Base-by-base conservation (phyloP, 345 rosid genomes). In the Mangifera indica region DNA sequence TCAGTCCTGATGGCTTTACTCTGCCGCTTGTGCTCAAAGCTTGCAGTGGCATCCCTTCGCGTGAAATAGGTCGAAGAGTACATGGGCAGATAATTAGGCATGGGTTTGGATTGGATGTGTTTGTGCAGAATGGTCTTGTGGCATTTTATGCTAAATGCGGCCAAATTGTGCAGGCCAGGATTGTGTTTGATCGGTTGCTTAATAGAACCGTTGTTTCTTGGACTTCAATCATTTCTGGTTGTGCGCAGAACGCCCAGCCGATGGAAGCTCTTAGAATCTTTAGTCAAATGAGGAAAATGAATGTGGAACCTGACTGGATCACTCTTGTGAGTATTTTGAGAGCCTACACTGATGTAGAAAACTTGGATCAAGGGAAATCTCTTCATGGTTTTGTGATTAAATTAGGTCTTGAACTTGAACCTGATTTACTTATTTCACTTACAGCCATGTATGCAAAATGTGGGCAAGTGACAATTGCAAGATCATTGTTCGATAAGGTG, bases 391-490 rank as follows among this genome's bases (percentile, higher is more conserved):
- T 72, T 72, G 86, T 87, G 77, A 74, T 86, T 66, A 88, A 87
- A 81, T 77, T 79, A 76, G 93, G 90, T 20, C 82, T 87, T 72
- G 87, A 85, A 71, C 70, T 72, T 56, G 91, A 87, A 79, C 81
- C 79, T 69, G 91, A 90, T 78, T 84, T 90, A 80, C 81, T 90
- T 40, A 81, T 90, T 77, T 80, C 93, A 15, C 84, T 85, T 37
- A 88, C 89, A 55, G 76, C 91, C 17, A 80, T 91, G 86, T 91
- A 88, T 71, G 91, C 89, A 56, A 87, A 91, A 73, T 88, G 88
- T 60, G 89, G 93, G 71, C 85, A 83, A 74, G 90, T 87, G 25
- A 73, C 45, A 18, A 67, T 73, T 53, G 92, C 90, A 15, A 87
- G 81, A 73, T 67, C 63, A 24, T 78, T 85, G 62, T 85, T 91